Evolutionary conservation across 352 stramenopile genomes (phyloP), one percentile per base, ranked within the genome.

Genomic region (Blastocystis sp.): DNA sequence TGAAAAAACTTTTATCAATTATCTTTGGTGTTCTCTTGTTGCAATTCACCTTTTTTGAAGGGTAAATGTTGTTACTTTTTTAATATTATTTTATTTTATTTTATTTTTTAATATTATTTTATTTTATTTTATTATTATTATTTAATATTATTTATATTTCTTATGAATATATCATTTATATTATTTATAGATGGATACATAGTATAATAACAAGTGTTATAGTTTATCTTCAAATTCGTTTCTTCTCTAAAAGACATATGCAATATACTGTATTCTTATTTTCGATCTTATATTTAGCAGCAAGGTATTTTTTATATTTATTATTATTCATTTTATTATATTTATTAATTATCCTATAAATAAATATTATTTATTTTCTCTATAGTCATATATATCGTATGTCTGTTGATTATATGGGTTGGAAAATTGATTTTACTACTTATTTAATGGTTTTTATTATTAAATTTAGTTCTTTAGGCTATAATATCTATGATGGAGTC

Each of bases 401-500:
- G 52, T n/a, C 54, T 4, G 54, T 28, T 7, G 52, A 62, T 21
- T 62, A 62, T 42, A 62, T 62, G 52, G 54, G 52, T 42, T 62
- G 54, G 27, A 37, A 23, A 11, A 18, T 62, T 6, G 52, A 62
- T 32, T 18, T 28, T 7, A 62, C 52, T 2, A 62, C 52, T 10
- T 62, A 48, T 34, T 25, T 54, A 19, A 62, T 62, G 52, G 44
- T 62, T 3, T 28, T 62, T 24, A 52, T 62, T 21, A 27, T 42
- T 2, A 52, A 52, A 27, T 13, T 62, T 2, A 39, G 54, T 32
- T 54, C 54, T 39, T 30, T 62, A 16, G 52, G 39, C 0, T 62
- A 42, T 39, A 21, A n/a, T 28, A 9, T 49, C 18, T 62, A 52
- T 34, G 52, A 62, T 28, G 52, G 52, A n/a, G n/a, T n/a, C n/a